These are phyloP conservation scores for Fonsecaea nubica DNA, from an alignment of 2,329 filamentous ascomycete species.

Conservation along the genomic window DNA sequence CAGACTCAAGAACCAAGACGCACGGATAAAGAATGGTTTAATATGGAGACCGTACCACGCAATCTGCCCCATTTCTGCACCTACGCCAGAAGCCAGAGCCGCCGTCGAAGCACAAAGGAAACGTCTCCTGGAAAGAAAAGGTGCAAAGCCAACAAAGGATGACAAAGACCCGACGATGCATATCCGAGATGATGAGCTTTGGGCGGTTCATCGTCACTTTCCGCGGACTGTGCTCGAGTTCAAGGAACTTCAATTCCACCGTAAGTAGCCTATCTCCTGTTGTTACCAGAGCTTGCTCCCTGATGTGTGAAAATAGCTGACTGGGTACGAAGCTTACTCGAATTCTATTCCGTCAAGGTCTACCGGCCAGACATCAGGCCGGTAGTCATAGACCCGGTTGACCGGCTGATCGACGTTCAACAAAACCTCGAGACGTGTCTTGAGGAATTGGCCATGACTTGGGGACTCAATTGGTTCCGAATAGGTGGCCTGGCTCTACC, in stretches of 20 bases:
- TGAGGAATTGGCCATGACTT: slow-evolving; percentile 33
- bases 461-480: slow-evolving; percentile 33
- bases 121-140: slow-evolving; percentile 28
- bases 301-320: slow-evolving; percentile 28
- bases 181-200: slow-evolving; percentile 33
- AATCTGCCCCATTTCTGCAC: slow-evolving; percentile 24
- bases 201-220: slow-evolving; percentile 30
- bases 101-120: slow-evolving; percentile 24
- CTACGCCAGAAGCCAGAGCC: slow-evolving; percentile 32
- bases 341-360: slow-evolving; percentile 33
- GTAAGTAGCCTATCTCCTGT: slow-evolving; percentile 14
- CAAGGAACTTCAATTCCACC: slow-evolving; percentile 36
- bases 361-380: slow-evolving; percentile 32
- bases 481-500: slow-evolving; percentile 33
- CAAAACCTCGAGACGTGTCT: slow-evolving; percentile 34
- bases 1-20: slow-evolving; percentile 31
- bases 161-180: slow-evolving; percentile 37
- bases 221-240: slow-evolving; percentile 34
- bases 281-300: background rate
- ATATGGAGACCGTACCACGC: slow-evolving; percentile 33
- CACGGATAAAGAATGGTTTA: slow-evolving; percentile 26
- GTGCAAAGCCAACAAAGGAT: slow-evolving; percentile 25
- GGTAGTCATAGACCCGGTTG: slow-evolving; percentile 23
- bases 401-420: slow-evolving; percentile 26
- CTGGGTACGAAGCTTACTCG: slow-evolving; percentile 32